Percentiles rank a stretch among this genome's conserved stretches.
Conservation (phyloP, 2,329 filamentous ascomycete genomes). For the Colletotrichum nymphaeae region DNA sequence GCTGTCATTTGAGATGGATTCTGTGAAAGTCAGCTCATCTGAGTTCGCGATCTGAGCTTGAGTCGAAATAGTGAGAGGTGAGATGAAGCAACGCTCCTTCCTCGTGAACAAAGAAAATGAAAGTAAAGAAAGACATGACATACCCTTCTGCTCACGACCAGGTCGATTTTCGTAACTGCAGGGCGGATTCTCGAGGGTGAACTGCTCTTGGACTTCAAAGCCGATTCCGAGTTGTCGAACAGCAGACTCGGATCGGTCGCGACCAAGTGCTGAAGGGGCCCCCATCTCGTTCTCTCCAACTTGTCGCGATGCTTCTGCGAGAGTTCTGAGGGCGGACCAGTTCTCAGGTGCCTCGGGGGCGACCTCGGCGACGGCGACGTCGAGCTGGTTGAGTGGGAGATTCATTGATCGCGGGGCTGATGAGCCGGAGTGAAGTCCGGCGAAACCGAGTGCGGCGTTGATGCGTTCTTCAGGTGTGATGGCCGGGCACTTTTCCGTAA, state of each 20-base stretch:
- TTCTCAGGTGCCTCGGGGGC: conserved; percentile 57
- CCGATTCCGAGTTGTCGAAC: conserved; percentile 38
- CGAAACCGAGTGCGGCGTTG: conserved; percentile 62
- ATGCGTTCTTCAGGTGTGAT: conserved; percentile 80
- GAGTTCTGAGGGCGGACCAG: conserved; percentile 85
- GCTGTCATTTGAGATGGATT: conserved; percentile 34
- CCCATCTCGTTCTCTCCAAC: conserved; percentile 56
- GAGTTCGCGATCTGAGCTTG: background rate
- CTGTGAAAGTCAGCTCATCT: conserved; percentile 8
- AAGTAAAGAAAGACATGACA: conserved; percentile 27
- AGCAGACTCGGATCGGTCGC: conserved; percentile 38
- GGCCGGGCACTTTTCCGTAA: conserved; percentile 88
- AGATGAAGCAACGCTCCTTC: background rate
- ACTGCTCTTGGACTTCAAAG: conserved; percentile 69
- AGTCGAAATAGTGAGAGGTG: background rate
- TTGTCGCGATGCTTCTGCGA: conserved; percentile 88
- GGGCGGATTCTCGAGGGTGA: conserved; percentile 67
- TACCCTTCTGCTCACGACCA: conserved; percentile 51
- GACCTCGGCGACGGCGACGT: conserved; percentile 27
- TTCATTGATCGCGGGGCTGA: conserved; percentile 34
- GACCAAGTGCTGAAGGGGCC: conserved; percentile 12
- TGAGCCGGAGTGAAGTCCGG: conserved; percentile 32
- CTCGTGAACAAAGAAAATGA: background rate
- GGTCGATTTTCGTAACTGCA: conserved; percentile 57
- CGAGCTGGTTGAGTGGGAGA: conserved; percentile 32